A percentile compares a stretch with the other conserved stretches of the same genome.
Conservation (phyloP, 2,329 filamentous ascomycete genomes). For the Botrytis sinoallii region DNA sequence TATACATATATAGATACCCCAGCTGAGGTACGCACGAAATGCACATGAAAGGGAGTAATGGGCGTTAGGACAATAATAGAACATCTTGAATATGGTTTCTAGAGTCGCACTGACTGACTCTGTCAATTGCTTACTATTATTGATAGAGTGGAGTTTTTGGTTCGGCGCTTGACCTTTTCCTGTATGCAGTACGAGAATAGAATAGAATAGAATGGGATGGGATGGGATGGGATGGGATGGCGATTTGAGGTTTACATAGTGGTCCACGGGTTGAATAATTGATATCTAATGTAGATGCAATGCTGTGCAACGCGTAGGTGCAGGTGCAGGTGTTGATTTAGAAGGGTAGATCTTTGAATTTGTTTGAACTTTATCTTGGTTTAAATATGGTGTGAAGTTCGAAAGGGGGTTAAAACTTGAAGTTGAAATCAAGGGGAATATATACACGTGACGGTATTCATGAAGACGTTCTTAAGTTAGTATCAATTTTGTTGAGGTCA, state of each 20-base stretch:
- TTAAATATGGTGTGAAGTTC: background rate
- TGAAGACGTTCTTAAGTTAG: background rate
- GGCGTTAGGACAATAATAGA: background rate
- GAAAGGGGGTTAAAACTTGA: background rate
- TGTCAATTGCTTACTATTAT: background rate
- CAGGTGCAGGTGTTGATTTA: too few relatives aligned
- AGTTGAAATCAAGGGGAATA: background rate
- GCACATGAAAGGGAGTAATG: background rate
- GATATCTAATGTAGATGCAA: background rate
- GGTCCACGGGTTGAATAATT: background rate
- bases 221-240: background rate
- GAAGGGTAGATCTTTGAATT: background rate
- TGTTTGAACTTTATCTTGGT: too few relatives aligned
- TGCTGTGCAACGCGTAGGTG: background rate
- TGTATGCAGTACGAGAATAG: background rate
- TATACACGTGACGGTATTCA: background rate
- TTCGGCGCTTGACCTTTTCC: background rate
- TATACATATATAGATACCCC: background rate
- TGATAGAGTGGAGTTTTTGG: background rate
- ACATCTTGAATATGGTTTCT: constrained; percentile 6
- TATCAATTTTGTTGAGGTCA: background rate
- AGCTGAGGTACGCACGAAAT: background rate
- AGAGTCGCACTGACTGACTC: background rate
- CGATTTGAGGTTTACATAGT: background rate
- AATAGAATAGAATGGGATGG: background rate